Percentiles rank a stretch among this genome's conserved stretches.
Conservation (phyloP, 1,139 yeast genomes). For the Hemisphaericaspora subhashii region DNA sequence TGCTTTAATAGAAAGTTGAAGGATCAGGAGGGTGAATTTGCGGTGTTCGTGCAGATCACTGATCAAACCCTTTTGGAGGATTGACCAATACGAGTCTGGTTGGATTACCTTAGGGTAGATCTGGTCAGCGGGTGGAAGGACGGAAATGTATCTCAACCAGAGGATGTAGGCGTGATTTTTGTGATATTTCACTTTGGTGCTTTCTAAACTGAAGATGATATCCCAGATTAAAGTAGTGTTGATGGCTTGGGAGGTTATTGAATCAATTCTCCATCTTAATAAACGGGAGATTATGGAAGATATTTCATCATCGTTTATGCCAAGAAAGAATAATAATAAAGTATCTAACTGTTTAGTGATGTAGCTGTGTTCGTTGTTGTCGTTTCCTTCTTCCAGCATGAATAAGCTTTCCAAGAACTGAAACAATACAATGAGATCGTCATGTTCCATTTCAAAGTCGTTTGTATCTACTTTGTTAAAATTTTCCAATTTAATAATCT, state of each 20-base stretch:
- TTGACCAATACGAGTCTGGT: conserved; percentile 55
- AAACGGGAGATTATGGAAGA: conserved; percentile 35
- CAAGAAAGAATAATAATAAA: conserved; percentile 31
- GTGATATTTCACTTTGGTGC: conserved; percentile 29
- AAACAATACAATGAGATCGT: conserved; percentile 10
- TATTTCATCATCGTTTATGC: conserved; percentile 31
- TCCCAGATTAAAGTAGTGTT: conserved; percentile 42
- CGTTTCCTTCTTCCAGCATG: conserved; percentile 8
- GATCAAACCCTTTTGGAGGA: conserved; percentile 57
- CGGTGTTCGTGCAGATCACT: conserved; percentile 66
- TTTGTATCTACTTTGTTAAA: not conserved
- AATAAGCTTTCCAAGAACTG: conserved; percentile 20
- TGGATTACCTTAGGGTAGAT: conserved; percentile 36
- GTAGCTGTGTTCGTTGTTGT: conserved; percentile 1
- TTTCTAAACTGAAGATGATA: conserved; percentile 36
- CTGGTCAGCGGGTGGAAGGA: conserved; percentile 1
- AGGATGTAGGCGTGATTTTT: conserved; percentile 48
- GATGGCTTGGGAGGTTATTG: conserved; percentile 24
- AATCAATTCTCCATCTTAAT: conserved; percentile 50
- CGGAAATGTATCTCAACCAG: conserved; percentile 54
- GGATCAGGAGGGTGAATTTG: conserved; percentile 67
- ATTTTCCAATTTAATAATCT: conserved; percentile 6
- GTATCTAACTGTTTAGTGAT: conserved; percentile 19
- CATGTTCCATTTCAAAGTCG: conserved; percentile 4
- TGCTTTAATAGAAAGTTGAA: conserved; percentile 59